phyloP scores from a whole-genome alignment of 1,284 basidiomycete species.

The Ustilago vetiveriae region DNA sequence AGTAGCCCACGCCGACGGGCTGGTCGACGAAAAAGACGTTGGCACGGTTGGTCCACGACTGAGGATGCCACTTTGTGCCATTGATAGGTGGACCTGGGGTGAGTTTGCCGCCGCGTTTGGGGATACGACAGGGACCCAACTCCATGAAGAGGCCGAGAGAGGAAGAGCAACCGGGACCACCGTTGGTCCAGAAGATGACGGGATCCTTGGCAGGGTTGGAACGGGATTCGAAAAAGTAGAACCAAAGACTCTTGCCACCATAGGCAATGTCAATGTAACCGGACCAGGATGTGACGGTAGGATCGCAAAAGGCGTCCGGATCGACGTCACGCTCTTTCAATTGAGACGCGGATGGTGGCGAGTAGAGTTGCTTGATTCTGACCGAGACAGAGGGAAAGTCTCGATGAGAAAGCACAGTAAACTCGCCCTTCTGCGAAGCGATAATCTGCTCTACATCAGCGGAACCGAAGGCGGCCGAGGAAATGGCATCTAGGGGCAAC shows the following conservation, averaged over 20 bases:
- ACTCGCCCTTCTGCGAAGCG: constrained; percentile 41
- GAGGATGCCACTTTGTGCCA: constrained; percentile 74
- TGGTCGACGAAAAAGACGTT: constrained; percentile 80
- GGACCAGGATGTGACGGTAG: constrained; percentile 59
- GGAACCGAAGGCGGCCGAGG: constrained; percentile 31
- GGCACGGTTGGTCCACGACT: constrained; percentile 75
- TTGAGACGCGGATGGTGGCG: constrained; percentile 20
- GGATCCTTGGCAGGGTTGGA: constrained; percentile 75
- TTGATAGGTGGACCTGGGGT: constrained; percentile 67
- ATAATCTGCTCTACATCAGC: constrained; percentile 39
- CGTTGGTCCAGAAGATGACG: constrained; percentile 68
- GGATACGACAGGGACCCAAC: constrained; percentile 71
- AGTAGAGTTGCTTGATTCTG: constrained; percentile 55
- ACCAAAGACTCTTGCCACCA: constrained; percentile 78
- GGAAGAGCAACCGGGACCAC: constrained; percentile 67
- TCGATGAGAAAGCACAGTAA: constrained; percentile 47
- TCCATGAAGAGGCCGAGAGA: constrained; percentile 74
- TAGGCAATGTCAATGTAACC: constrained; percentile 72
- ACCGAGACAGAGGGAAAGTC: constrained; percentile 57
- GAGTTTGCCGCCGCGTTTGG: constrained; percentile 26
- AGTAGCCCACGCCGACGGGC: constrained; percentile 77
- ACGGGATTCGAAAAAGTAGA: constrained; percentile 85
- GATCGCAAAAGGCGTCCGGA: constrained; percentile 60
- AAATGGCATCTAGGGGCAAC: constrained; percentile 44
- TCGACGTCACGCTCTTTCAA: constrained; percentile 42